A percentile compares a stretch with the other conserved stretches of the same genome.
These are phyloP conservation scores for Hanseniaspora sp. DNA, from an alignment of 1,139 yeast genomes.

Conservation along the genomic window DNA sequence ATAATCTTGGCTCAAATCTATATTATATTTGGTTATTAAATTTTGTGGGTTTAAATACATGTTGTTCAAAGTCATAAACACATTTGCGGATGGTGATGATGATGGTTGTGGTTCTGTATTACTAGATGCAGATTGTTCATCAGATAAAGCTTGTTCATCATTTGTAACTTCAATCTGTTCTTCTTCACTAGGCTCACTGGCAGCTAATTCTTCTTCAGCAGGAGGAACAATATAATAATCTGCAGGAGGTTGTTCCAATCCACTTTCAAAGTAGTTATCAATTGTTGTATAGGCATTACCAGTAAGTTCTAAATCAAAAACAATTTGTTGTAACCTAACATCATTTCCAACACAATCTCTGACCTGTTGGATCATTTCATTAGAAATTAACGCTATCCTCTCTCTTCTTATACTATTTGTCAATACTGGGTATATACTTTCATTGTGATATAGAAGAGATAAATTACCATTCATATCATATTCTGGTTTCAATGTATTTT, in stretches of 20 bases:
- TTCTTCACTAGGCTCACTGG: constrained; percentile 2
- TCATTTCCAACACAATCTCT: not conserved
- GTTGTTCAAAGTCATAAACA: constrained; percentile 18
- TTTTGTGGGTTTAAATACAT: constrained; percentile 27
- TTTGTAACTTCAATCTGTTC: not conserved
- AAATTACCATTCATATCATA: constrained; percentile 8
- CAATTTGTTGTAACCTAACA: constrained; percentile 52
- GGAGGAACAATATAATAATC: constrained; percentile 16
- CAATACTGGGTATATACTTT: not conserved
- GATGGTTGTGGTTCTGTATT: not conserved
- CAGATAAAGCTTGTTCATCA: constrained; percentile 4
- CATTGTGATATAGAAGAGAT: constrained; percentile 6
- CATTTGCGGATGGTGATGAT: not conserved
- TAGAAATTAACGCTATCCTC: not conserved
- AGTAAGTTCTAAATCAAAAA: constrained; percentile 49
- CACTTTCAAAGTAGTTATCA: constrained; percentile 54
- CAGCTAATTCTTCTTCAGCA: constrained; percentile 2
- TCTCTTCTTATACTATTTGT: constrained; percentile 6
- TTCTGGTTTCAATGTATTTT: not conserved
- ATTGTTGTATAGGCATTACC: constrained; percentile 77
- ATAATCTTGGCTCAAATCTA: constrained; percentile 22
- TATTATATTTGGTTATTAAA: constrained; percentile 24
- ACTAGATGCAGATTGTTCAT: not conserved
- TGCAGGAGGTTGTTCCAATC: constrained; percentile 62
- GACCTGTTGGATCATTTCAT: constrained; percentile 7